phyloP scores from a whole-genome alignment of 1,284 basidiomycete genomes.

The Psilocybe mexicana region DNA sequence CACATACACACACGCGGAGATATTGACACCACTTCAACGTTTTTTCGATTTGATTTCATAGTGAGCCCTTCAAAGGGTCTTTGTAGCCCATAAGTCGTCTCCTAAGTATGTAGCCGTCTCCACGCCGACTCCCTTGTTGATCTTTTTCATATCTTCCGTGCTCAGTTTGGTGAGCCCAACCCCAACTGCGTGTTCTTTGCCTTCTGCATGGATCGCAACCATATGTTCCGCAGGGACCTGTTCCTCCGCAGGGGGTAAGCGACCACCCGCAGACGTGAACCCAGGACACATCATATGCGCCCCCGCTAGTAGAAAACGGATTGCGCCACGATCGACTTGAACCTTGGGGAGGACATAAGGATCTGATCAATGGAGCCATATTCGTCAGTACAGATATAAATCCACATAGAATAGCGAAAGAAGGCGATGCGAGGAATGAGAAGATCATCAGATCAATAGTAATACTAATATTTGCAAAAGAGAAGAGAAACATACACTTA shows the following conservation, averaged over 20 bases:
- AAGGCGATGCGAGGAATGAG: not conserved
- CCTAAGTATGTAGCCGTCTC: constrained; percentile 87
- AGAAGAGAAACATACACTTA: constrained; percentile 66
- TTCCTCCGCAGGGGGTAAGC: constrained; percentile 75
- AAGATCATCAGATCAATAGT: not conserved
- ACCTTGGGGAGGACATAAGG: constrained; percentile 89
- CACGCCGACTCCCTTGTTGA: constrained; percentile 91
- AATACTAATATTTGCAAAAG: constrained; percentile 3
- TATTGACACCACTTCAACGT: not conserved
- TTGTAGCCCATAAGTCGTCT: constrained; percentile 86
- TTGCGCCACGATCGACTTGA: constrained; percentile 93
- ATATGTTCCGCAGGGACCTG: constrained; percentile 70
- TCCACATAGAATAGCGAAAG: not conserved
- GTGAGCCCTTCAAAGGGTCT: constrained; percentile 55
- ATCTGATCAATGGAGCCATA: constrained; percentile 50
- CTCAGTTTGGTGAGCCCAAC: constrained; percentile 84
- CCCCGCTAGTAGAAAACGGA: constrained; percentile 93
- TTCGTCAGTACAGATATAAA: constrained; percentile 8
- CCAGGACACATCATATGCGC: constrained; percentile 98
- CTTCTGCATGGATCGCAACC: constrained; percentile 92
- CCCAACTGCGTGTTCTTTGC: constrained; percentile 92
- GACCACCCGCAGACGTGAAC: constrained; percentile 88
- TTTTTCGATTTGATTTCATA: not conserved
- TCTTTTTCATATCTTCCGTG: constrained; percentile 86
- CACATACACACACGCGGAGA: not conserved